Evolutionary conservation across 176 grass and related monocot genomes (phyloP).

Genomic region (Zoysia japonica): DNA sequence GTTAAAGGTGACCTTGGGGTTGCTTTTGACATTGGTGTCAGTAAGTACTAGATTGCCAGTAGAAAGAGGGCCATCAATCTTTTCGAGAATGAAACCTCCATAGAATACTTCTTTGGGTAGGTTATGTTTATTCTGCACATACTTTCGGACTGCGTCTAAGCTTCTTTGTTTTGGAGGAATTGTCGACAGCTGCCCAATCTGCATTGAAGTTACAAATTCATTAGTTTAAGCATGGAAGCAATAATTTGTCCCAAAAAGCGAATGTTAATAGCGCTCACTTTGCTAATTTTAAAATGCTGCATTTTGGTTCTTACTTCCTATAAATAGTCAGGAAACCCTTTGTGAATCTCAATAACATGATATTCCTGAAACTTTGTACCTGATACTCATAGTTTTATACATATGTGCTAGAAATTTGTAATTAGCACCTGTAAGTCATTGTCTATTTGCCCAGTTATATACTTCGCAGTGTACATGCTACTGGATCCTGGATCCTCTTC

Average conservation of each 20-base stretch:
- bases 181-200: constrained; percentile 91
- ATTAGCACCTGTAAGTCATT: background rate
- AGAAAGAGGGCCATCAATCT: constrained; percentile 72
- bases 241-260: constrained; percentile 20
- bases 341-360: background rate
- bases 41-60: constrained; percentile 56
- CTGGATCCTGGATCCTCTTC: background rate
- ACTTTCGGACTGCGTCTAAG: constrained; percentile 54
- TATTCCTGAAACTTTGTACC: background rate
- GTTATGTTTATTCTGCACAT: constrained; percentile 52
- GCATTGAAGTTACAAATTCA: constrained; percentile 42
- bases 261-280: constrained; percentile 12
- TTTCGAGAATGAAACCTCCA: constrained; percentile 87
- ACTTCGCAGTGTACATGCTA: constrained; percentile 16
- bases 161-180: constrained; percentile 80
- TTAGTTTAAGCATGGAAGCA: constrained; percentile 14
- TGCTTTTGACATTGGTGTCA: constrained; percentile 58
- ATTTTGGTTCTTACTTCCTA: background rate
- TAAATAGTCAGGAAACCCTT: constrained; percentile 7
- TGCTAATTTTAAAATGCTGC: background rate
- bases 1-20: constrained; percentile 76
- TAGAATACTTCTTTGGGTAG: constrained; percentile 73
- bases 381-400: background rate
- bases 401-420: background rate
- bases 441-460: background rate